phyloP scores from a whole-genome alignment of 306 rosid genomes.

The Fagus crenata region DNA sequence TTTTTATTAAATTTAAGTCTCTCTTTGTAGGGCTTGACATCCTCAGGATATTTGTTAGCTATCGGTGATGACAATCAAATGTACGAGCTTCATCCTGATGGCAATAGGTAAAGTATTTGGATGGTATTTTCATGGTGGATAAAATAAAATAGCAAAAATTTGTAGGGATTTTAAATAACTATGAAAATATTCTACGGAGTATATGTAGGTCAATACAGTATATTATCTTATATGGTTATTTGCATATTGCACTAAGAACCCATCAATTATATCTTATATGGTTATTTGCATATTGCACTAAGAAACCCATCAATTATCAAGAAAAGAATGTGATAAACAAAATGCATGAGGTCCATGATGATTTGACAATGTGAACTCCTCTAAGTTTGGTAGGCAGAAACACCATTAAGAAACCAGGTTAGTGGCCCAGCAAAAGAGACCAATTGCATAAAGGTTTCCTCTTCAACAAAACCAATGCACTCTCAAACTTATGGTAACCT shows the following conservation, averaged over 20 bases:
- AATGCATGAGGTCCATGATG: background rate
- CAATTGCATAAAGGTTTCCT: background rate
- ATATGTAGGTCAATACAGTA: background rate
- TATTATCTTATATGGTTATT: background rate
- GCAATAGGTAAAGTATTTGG: constrained; percentile 60
- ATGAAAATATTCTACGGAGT: background rate
- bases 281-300: background rate
- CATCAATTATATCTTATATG: background rate
- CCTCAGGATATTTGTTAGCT: constrained; percentile 73
- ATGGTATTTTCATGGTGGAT: constrained; percentile 2
- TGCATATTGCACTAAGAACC: background rate
- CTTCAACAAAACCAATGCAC: background rate
- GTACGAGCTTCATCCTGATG: constrained; percentile 95
- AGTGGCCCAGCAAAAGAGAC: background rate
- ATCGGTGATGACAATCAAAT: constrained; percentile 81
- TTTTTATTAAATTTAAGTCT: constrained; percentile 16
- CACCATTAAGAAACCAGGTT: background rate
- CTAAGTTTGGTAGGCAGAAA: background rate
- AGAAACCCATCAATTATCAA: background rate
- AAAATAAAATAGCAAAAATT: background rate
- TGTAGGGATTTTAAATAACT: background rate
- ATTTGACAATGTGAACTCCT: background rate
- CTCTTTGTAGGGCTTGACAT: constrained; percentile 56
- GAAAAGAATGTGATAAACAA: background rate
- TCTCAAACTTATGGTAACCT: background rate